A percentile compares a stretch with the other conserved stretches of the same genome.
These are phyloP conservation scores for Penicillium sp. DNA, from an alignment of 2,329 filamentous ascomycete species.

Conservation along the genomic window DNA sequence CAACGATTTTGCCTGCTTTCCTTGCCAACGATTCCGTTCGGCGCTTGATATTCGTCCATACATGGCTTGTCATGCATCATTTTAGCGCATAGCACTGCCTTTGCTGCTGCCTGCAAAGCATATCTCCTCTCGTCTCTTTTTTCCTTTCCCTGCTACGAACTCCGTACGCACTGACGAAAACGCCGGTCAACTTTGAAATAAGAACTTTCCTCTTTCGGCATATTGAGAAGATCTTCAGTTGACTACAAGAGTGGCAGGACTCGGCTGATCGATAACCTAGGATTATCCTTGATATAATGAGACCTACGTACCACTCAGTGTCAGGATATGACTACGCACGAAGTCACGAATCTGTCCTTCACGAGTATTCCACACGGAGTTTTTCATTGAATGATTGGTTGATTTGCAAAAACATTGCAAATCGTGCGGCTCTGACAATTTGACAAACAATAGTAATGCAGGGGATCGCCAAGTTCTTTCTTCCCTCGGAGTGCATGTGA, in stretches of 20 bases:
- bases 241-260: not conserved
- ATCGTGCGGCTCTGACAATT: conserved; percentile 5
- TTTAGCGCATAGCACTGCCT: not conserved
- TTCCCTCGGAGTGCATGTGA: not conserved
- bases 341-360: not conserved
- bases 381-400: not conserved
- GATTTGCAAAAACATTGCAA: not conserved
- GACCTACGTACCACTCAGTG: not conserved
- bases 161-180: not conserved
- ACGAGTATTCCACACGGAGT: not conserved
- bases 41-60: not conserved
- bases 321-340: not conserved
- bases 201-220: not conserved
- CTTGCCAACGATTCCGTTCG: not conserved
- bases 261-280: conserved; percentile 3
- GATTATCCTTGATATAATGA: not conserved
- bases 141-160: not conserved
- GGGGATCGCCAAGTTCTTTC: conserved; percentile 3
- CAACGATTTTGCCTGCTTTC: not conserved
- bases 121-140: not conserved
- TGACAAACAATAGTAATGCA: conserved; percentile 5
- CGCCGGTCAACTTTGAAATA: not conserved
- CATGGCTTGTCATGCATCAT: not conserved
- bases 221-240: not conserved
- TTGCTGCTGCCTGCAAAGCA: not conserved